These are phyloP conservation scores for Parsonsia alboflavescens DNA, from an alignment of 257 asterid species.

Conservation along the genomic window DNA sequence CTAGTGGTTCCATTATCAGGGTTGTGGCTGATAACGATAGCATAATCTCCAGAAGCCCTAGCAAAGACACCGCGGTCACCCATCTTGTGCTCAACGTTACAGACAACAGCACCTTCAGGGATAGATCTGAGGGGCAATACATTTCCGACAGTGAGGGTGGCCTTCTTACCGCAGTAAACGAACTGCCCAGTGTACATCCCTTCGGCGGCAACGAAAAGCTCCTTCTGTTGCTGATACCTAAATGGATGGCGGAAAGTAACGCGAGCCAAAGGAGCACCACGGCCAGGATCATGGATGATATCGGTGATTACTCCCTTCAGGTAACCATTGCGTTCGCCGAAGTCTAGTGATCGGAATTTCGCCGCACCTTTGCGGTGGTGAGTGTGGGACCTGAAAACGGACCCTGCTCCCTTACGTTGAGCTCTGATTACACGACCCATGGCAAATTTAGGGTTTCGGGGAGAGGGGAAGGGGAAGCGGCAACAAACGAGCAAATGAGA, in stretches of 20 bases:
- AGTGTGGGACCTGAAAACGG: conserved; percentile 69
- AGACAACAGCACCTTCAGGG: conserved; percentile 75
- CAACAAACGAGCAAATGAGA: neutral
- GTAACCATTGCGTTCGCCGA: conserved; percentile 84
- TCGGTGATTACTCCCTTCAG: conserved; percentile 65
- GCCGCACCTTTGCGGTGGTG: conserved; percentile 84
- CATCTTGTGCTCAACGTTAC: conserved; percentile 72
- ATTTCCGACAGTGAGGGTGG: conserved; percentile 58
- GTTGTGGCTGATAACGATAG: conserved; percentile 70
- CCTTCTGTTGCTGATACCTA: conserved; percentile 77
- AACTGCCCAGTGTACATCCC: conserved; percentile 73
- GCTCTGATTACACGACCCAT: conserved; percentile 79
- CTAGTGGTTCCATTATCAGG: conserved; percentile 72
- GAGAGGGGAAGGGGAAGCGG: neutral
- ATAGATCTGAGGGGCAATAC: conserved; percentile 64
- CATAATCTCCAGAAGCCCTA: conserved; percentile 73
- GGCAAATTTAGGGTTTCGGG: conserved; percentile 6
- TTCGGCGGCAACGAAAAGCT: conserved; percentile 67
- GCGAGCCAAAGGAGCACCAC: conserved; percentile 72
- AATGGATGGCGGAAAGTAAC: conserved; percentile 74
- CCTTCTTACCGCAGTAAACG: conserved; percentile 69
- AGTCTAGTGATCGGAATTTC: conserved; percentile 63
- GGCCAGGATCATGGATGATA: conserved; percentile 73
- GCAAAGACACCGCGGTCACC: conserved; percentile 76
- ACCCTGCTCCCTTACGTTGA: conserved; percentile 80